Base-by-base conservation (phyloP, 2,329 filamentous ascomycete species). In the Aciculosporium take region DNA sequence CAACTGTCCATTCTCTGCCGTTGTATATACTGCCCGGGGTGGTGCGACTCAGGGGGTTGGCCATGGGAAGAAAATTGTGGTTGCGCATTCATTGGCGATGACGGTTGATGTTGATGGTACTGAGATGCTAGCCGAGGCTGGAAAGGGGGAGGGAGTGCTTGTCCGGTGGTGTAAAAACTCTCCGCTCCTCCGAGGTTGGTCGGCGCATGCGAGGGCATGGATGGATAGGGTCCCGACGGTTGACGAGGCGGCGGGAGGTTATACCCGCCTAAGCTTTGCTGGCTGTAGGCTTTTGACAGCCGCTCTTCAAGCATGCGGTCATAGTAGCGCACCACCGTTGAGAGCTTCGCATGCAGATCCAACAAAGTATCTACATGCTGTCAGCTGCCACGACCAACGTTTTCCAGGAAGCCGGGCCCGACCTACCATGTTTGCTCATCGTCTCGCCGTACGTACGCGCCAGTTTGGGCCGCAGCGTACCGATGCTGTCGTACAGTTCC, bases 281-380 rank as follows among this genome's bases (percentile, higher is more conserved):
- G 85, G 48, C 79, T 83, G 58, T 96, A 96, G 2, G 91, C 89
- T 58, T 83, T 93, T 7, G 87, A 94, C 21, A 98, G 69, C 30
- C 91, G 79, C 48, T 98, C 91, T 61, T 98, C 91, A 13, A 98
- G 72, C 91, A 98, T 96, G 31, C 87, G 79, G 60, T 98, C 91
- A 56, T 98, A 98, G 57, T 96, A 96, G 27, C 91, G 78, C 5
- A 98, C 91, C 21, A 96, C 91, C 0, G 89, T 95, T 0, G 89
- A 91, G 20, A 98, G 69, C 58, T 98, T 98, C 15, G 87, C 84
- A 57, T 98, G 91, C 0, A 98, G 69, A 58, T 98, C 91, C 20
- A 96, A 74, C 8, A 98, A 71, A 0, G 89, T 91, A 58, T 98
- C 88, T 91, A 32, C 17, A 10, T 34, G 23, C 2, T 15, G 7